Percentiles rank a stretch among this genome's conserved stretches.
Conservation (phyloP, 1,284 basidiomycete species). For the Cerrena zonata region DNA sequence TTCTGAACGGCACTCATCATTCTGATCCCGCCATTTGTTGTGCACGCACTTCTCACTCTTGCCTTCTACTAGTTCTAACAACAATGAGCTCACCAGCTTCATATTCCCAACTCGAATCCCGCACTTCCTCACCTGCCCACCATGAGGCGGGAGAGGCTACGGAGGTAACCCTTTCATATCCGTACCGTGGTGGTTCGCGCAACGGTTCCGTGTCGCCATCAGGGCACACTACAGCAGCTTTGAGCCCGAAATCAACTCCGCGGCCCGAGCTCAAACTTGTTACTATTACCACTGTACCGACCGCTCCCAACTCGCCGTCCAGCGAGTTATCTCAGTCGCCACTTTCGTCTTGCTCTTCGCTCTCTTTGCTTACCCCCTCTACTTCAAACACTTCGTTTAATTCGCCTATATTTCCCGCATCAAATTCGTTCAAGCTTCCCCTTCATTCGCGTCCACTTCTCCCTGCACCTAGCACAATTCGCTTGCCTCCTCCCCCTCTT, state of each 20-base stretch:
- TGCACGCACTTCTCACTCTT: too few species aligned
- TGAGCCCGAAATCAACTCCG: neutral
- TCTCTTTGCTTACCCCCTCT: neutral
- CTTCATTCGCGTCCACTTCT: neutral
- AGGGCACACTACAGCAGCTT: neutral
- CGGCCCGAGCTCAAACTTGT: neutral
- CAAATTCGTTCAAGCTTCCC: neutral
- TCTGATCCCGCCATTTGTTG: too few species aligned
- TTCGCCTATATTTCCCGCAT: conserved; percentile 1
- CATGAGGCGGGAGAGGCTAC: neutral
- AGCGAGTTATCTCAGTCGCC: neutral
- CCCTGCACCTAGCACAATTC: neutral
- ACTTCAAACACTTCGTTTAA: neutral
- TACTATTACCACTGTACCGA: neutral
- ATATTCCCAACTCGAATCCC: neutral
- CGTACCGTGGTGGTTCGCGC: too few species aligned
- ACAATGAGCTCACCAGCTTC: neutral
- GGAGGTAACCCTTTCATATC: neutral
- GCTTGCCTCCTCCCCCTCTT: conserved; percentile 2
- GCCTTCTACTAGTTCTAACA: neutral
- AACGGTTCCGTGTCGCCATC: neutral
- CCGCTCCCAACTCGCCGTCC: neutral
- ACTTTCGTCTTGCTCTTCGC: neutral
- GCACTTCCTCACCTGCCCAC: neutral
- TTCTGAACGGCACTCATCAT: too few species aligned